Evolutionary conservation across 176 grass and related monocot species (phyloP), one percentile per base, ranked within the genome.

Genomic region (Phyllostachys edulis): DNA sequence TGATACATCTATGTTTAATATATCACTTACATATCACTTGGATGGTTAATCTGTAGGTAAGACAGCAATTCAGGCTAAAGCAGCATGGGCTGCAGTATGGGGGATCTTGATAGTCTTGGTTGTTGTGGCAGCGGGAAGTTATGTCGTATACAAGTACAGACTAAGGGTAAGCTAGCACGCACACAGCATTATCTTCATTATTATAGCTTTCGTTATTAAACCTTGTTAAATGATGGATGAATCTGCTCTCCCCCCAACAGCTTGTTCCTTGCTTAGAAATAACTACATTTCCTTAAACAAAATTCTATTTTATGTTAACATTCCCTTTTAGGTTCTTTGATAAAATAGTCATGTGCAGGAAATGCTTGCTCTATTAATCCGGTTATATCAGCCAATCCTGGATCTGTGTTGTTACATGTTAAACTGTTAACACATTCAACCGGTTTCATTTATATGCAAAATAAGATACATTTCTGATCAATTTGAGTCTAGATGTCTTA

Each of bases 101-200:
- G 89, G 88, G 60, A 78, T 94, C 55, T 65, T 91, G 78, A 79
- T 90, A 76, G 72, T 87, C 24, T 60, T 90, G 69, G 54, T 56
- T 54, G 82, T 87, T 73, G 69, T 78, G 55, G 85, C 87, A 44
- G 69, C 80, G 0, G 92, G 89, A 85, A 84, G 84, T 71, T 94
- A 88, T 83, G 57, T 88, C 21, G 75, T 94, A 63, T 94, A 92
- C 87, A 94, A 94, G 47, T 94, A 94, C 73, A 94, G 92, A 80
- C 77, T 94, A 83, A 89, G 87, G 87, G 92, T 94, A 92, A 90
- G 87, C 76, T 82, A 52, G 38, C 77, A 82, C 12, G 20, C 26
- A 9, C 42, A 45, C 42, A 45, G 0, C 42, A 45, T 45, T 45
- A 11, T 69, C 46, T 83, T 63, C 17, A 47, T 70, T 74, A 20